Percentiles rank a stretch among this genome's conserved stretches.
phyloP scores from a whole-genome alignment of 441 rosid genomes.

The Manihot esculenta region DNA sequence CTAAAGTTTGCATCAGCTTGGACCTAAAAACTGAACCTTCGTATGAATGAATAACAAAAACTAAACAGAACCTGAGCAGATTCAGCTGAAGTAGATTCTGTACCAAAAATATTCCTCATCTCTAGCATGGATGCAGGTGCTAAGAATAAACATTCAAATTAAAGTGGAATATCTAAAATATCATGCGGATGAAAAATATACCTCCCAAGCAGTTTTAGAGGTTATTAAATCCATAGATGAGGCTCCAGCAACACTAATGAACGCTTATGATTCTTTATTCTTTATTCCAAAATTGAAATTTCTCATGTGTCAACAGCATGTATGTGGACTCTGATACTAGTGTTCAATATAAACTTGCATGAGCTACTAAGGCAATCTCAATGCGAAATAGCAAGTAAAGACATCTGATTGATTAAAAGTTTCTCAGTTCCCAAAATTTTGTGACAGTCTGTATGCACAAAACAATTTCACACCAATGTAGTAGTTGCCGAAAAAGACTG shows the following conservation, averaged over 20 bases:
- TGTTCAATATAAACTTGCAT: background rate
- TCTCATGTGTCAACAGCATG: background rate
- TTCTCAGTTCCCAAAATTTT: background rate
- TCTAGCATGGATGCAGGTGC: background rate
- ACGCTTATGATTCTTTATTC: background rate
- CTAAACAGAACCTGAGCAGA: background rate
- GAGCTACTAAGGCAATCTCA: background rate
- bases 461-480: background rate
- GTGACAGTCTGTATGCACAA: background rate
- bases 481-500: background rate
- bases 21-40: background rate
- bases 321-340: background rate
- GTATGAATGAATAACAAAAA: background rate
- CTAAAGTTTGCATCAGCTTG: background rate
- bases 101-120: background rate
- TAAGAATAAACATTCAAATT: background rate
- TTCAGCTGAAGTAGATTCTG: background rate
- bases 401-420: conserved; percentile 6
- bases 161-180: background rate
- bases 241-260: background rate
- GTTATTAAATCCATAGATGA: background rate
- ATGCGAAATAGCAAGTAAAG: background rate
- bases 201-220: background rate
- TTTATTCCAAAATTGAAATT: background rate
- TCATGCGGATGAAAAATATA: background rate